Base-by-base conservation (phyloP, 345 rosid species). In the Euphorbia lathyris region DNA sequence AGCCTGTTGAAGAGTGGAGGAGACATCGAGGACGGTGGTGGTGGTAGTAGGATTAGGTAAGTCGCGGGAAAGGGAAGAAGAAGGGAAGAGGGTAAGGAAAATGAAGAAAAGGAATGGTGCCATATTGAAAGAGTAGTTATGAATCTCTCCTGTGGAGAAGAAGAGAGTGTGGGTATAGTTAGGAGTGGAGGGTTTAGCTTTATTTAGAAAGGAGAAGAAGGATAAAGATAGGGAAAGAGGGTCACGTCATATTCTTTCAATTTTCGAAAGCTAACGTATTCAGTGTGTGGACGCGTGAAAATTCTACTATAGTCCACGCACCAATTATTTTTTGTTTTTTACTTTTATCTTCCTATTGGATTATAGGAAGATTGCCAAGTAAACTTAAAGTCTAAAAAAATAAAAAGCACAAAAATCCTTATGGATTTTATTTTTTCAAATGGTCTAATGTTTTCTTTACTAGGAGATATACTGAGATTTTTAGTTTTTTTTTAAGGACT, bases 1-100 rank as follows among this genome's bases (percentile, higher is more conserved):
- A 17, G 93, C 76, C 57, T 75, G 91, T 55, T 76, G 71, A 75
- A 90, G 88, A 69, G 93, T 76, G 14, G 85, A 59, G 30, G 70
- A 67, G 64, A 90, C 84, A 48, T 90, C 83, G 68, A 87, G 90
- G 0, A 72, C 38, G 0, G 82, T 75, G 12, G 76, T 36, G 22
- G 78, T 78, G 7, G 74, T 30, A 17, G 78, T n/a, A 20, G 57
- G 4, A 4, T 29, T 57, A 0, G 81, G 34, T 22, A 74, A 53
- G 60, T 69, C 20, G 25, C 96, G 92, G 53, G 90, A 80, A 23
- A 71, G 67, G 32, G 69, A 25, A 22, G 63, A 58, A 29, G 63
- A 58, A 9, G 29, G 29, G 38, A 29, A 12, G 36, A 58, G 10
- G 63, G 38, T 7, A 19, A 58, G 32, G 38, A 29, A 58, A 58